phyloP scores from a whole-genome alignment of 129 eudicot genomes.

The Dittrichia graveolens region DNA sequence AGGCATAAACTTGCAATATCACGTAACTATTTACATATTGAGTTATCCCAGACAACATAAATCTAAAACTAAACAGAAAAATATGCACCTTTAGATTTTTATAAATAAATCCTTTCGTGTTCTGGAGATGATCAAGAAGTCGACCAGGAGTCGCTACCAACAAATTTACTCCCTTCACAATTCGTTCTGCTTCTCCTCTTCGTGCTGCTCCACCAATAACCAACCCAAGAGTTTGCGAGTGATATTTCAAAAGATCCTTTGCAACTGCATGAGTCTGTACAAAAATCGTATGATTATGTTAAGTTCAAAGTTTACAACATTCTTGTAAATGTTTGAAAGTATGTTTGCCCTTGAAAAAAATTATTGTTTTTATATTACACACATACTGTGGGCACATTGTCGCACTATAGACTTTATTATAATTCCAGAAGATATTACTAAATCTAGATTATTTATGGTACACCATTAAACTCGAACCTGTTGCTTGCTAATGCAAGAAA shows the following conservation, averaged over 20 bases:
- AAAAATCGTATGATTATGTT: neutral
- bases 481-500: no score
- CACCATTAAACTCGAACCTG: no score
- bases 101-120: conserved; percentile 83
- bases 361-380: no score
- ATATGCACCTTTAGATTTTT: conserved; percentile 64
- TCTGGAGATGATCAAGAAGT: conserved; percentile 89
- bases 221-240: conserved; percentile 77
- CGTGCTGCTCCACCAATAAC: conserved; percentile 81
- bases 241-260: conserved; percentile 78
- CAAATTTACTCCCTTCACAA: conserved; percentile 84
- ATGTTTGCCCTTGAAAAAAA: no score
- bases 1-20: no score
- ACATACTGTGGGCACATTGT: no score
- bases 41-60: neutral
- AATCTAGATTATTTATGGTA: no score
- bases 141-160: conserved; percentile 91
- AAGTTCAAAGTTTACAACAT: no score
- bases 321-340: no score
- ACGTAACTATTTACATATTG: neutral
- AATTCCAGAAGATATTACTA: no score
- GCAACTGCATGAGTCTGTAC: conserved; percentile 91
- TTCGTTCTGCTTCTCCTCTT: conserved; percentile 79
- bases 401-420: no score
- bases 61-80: neutral